Percentiles rank a stretch among this genome's conserved stretches.
Evolutionary conservation across 2,329 filamentous ascomycete species (phyloP).

Genomic region (Sclerotinia subarctica): DNA sequence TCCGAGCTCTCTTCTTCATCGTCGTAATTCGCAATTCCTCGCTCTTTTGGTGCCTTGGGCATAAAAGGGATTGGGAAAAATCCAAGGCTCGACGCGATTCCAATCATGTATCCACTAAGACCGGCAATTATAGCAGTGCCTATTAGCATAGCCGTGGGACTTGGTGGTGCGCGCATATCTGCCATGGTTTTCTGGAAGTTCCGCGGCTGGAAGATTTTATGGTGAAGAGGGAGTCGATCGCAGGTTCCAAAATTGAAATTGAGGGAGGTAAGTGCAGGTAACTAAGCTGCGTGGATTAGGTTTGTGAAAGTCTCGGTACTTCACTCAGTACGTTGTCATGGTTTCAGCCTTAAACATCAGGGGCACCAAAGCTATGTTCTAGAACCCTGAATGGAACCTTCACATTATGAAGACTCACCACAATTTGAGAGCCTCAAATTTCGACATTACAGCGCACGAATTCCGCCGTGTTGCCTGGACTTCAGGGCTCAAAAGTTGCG

Average conservation of each 20-base stretch:
- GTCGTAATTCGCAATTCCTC: constrained; percentile 50
- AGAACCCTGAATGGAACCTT: background rate
- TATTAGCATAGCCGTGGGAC: constrained; percentile 55
- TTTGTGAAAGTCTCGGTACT: constrained; percentile 1
- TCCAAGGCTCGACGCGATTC: constrained; percentile 67
- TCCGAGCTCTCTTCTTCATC: constrained; percentile 68
- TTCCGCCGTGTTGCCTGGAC: constrained; percentile 22
- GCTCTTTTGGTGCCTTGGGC: constrained; percentile 40
- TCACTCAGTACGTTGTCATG: background rate
- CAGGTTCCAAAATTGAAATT: background rate
- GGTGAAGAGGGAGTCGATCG: too few relatives aligned
- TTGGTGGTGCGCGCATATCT: constrained; percentile 33
- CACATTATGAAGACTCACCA: background rate
- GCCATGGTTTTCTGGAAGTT: constrained; percentile 28
- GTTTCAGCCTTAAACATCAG: constrained; percentile 10
- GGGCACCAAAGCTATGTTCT: background rate
- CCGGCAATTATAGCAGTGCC: constrained; percentile 72
- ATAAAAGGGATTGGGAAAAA: constrained; percentile 58
- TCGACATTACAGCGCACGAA: constrained; percentile 4
- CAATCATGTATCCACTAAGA: constrained; percentile 76
- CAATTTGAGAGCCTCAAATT: constrained; percentile 8
- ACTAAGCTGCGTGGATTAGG: background rate
- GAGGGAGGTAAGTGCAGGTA: background rate
- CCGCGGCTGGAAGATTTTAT: background rate
- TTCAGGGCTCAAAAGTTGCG: constrained; percentile 23